Evolutionary conservation across 441 rosid genomes (phyloP), one percentile per base, ranked within the genome.

Genomic region (Daphne laureola): DNA sequence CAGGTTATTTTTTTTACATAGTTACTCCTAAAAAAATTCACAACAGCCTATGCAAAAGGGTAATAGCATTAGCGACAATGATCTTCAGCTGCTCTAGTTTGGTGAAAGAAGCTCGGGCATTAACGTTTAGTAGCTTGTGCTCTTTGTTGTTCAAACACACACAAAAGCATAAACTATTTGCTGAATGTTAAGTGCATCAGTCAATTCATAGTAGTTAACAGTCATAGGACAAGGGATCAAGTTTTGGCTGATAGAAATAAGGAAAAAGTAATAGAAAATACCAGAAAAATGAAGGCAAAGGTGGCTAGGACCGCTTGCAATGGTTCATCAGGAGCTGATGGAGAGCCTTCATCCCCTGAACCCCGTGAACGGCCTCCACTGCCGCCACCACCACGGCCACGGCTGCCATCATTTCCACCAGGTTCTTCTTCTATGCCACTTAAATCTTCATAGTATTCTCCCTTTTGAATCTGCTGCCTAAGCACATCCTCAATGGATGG

Each of bases 291-390:
- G 61, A 86, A 81, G 69, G 82, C 95, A 46, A 77, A 16, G 48
- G 95, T 83, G 51, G 88, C 96, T 57, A 86, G 67, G 54, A 80
- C 48, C 60, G 78, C 92, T 89, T 86, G 92, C 61, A 83, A 11
- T 5, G 84, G 72, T 59, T 89, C 96, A 54, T 89, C 80, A 14
- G 73, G 44, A 16, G 74, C 70, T 56, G 79, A 88, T 54, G 66
- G 54, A 42, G 72, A 16, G 41, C 83, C 82, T 38, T 77, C 95
- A 68, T 82, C 90, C 45, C 75, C 78, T 21, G 62, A 58, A 0
- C 57, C 70, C 43, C 64, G 53, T 35, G 47, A 15, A 13, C 44
- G 64, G 45, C 73, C 58, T 62, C 71, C 82, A 54, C 63, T 73
- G 56, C 49, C 65, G 54, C 73, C 78, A 17, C 80, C 73, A 44